Base-by-base conservation (phyloP, 2,329 filamentous ascomycete genomes). In the Diaporthe vexans region DNA sequence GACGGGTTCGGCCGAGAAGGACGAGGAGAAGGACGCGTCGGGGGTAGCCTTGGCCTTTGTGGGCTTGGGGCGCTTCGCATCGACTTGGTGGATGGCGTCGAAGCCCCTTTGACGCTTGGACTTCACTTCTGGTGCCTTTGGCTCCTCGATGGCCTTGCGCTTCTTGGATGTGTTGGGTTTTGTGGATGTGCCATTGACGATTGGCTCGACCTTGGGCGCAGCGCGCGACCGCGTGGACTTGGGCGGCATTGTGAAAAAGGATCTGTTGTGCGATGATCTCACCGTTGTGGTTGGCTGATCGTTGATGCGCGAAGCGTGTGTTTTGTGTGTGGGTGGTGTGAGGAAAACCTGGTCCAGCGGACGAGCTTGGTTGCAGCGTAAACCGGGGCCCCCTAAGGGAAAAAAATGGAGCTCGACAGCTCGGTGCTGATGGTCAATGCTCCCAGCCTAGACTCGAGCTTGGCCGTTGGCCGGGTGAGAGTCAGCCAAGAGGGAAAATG, bases 111-210 rank as follows among this genome's bases (percentile, higher is more conserved):
- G 59, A 33, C 72, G 65, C 57, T 76, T 76, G 37, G 72, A 26
- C 33, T 40, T 58, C 3, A 37, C 72, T 17, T 54, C 33, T 43
- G 67, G 71, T 26, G 59, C 21, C 21, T 72, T 70, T 24, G 54
- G 24, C 46, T 69, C 69, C 9, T 71, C 67, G 35, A 70, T 65
- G 40, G 74, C 68, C 74, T 76, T 76, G 74, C 74, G 74, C 74
- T 76, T 76, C 63, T 70, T 76, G 63, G 74, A 72, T 17, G 59
- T 67, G 48, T 73, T 71, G 48, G 74, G 26, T 24, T 70, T 54
- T 35, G 56, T 56, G 8, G 72, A 54, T 19, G 68, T 37, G 56
- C 72, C 72, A 57, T 72, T 76, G 59, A 68, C 61, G 24, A 54
- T 61, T 7, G 74, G 61, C 61, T 70, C 68, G 63, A n/a, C 56